phyloP scores from a whole-genome alignment of 2,329 filamentous ascomycete species.

The Keithomyces neogunnii region DNA sequence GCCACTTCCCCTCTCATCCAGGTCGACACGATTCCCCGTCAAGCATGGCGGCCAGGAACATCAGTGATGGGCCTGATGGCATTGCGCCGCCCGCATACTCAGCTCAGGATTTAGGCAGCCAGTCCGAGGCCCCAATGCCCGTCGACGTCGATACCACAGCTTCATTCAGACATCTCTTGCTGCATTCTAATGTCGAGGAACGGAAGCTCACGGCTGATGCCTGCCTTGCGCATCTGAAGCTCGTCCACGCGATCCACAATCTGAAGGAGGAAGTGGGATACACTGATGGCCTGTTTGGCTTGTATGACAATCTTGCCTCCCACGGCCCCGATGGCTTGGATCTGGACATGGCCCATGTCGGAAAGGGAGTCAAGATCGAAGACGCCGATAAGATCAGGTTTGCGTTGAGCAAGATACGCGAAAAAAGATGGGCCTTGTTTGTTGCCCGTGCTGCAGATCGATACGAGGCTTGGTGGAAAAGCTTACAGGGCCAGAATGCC shows the following conservation, averaged over 20 bases:
- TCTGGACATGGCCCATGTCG: slow-evolving; percentile 3
- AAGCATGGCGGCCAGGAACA: too few species aligned
- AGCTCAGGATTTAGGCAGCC: not conserved
- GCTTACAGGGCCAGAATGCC: slow-evolving; percentile 4
- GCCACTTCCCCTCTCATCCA: too few species aligned
- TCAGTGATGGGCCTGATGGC: not conserved
- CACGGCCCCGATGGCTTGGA: slow-evolving; percentile 2
- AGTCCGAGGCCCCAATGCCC: not conserved
- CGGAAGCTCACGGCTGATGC: slow-evolving; percentile 28
- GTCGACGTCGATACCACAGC: not conserved
- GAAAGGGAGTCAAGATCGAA: slow-evolving; percentile 13
- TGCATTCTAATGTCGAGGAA: not conserved
- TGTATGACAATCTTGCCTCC: slow-evolving; percentile 40
- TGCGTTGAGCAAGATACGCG: slow-evolving; percentile 44
- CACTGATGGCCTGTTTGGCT: slow-evolving; percentile 57
- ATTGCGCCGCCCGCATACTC: not conserved
- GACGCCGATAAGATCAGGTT: slow-evolving; percentile 20
- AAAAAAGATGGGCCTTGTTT: slow-evolving; percentile 68
- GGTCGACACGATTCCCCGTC: too few species aligned
- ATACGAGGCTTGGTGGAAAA: slow-evolving; percentile 58
- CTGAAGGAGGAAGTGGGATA: slow-evolving; percentile 60
- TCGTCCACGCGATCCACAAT: slow-evolving; percentile 58
- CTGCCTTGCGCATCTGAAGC: slow-evolving; percentile 65
- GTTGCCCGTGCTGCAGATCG: slow-evolving; percentile 59
- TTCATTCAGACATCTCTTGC: not conserved